These are phyloP conservation scores for Lasiodiplodia sp. DNA, from an alignment of 2,329 filamentous ascomycete genomes.

Conservation along the genomic window DNA sequence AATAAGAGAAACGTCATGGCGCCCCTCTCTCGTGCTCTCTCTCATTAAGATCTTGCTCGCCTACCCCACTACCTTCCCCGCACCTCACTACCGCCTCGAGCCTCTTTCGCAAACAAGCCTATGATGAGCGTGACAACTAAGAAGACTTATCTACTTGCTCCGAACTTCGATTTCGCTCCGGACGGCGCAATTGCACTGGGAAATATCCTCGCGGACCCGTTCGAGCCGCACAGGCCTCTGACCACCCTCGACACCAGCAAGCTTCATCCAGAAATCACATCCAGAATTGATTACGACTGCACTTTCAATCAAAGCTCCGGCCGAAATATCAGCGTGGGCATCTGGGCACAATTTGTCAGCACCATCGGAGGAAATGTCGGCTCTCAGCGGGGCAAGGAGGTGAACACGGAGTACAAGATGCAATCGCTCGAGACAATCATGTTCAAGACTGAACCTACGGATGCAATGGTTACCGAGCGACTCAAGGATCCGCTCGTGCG, in stretches of 20 bases:
- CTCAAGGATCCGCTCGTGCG: neutral
- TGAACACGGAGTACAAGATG: neutral
- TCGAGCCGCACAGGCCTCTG: neutral
- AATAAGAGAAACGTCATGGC: too few species aligned
- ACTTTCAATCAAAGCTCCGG: neutral
- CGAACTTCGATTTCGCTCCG: neutral
- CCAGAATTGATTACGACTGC: neutral
- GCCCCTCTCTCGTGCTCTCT: too few species aligned
- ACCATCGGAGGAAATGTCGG: neutral
- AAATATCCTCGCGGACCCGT: neutral
- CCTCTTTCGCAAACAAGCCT: too few species aligned
- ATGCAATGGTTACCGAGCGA: neutral
- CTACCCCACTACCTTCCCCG: too few species aligned
- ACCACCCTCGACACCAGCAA: neutral
- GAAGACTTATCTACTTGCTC: neutral
- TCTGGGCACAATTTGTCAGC: neutral
- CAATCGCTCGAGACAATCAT: neutral
- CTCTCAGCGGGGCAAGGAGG: neutral
- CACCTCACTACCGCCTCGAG: too few species aligned
- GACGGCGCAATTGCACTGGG: neutral
- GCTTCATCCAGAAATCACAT: neutral
- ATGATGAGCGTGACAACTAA: neutral
- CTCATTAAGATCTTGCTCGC: too few species aligned
- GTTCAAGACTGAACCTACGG: neutral
- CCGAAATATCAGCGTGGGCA: neutral